phyloP scores from a whole-genome alignment of 2,329 filamentous ascomycete species.

The Fusarium beomiforme region DNA sequence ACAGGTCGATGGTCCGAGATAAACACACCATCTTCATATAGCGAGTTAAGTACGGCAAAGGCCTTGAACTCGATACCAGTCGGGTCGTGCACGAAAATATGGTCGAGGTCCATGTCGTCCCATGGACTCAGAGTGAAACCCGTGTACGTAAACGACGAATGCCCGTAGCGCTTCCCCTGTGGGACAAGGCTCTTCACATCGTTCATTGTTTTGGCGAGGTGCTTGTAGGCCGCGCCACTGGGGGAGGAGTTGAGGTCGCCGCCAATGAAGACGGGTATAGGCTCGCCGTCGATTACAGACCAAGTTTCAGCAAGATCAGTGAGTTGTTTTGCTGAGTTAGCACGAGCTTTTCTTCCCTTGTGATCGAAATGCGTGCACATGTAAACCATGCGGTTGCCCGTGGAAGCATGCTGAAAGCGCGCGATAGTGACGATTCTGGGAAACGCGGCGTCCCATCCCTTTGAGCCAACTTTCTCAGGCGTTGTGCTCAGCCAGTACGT shows the following conservation, averaged over 20 bases:
- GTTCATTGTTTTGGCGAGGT: constrained; percentile 38
- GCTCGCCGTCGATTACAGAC: constrained; percentile 25
- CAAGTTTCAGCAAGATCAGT: constrained; percentile 45
- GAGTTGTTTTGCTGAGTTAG: constrained; percentile 53
- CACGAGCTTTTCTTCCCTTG: constrained; percentile 52
- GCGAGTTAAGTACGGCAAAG: constrained; percentile 41
- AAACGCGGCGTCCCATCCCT: constrained; percentile 63
- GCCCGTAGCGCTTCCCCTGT: constrained; percentile 34
- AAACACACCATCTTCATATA: constrained; percentile 43
- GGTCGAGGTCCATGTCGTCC: constrained; percentile 42
- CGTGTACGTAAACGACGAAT: constrained; percentile 44
- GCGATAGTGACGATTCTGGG: constrained; percentile 61
- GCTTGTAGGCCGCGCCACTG: constrained; percentile 41
- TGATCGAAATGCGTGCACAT: constrained; percentile 66
- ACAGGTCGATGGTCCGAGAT: constrained; percentile 49
- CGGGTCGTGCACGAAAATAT: constrained; percentile 46
- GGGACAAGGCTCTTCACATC: constrained; percentile 42
- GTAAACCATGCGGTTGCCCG: constrained; percentile 53
- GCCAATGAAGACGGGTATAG: constrained; percentile 45
- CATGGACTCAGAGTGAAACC: constrained; percentile 36
- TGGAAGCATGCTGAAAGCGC: constrained; percentile 53
- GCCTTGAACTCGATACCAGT: constrained; percentile 36
- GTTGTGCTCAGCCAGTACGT: constrained; percentile 72
- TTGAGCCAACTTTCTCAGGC: constrained; percentile 63
- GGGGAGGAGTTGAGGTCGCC: constrained; percentile 48